Conservation (phyloP, 2,329 filamentous ascomycete species). For the Pyricularia sp. region DNA sequence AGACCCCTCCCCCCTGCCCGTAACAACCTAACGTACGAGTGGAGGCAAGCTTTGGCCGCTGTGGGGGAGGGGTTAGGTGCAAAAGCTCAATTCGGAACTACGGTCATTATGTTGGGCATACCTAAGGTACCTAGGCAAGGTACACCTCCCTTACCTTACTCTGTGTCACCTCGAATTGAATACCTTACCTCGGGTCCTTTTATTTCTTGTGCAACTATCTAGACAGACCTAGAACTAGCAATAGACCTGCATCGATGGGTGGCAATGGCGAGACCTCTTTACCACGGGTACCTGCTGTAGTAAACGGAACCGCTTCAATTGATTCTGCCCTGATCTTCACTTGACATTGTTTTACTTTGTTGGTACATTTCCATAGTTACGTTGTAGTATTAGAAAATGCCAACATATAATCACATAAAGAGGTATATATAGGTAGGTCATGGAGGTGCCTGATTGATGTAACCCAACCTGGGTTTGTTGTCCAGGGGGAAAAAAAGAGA, state of each 20-base stretch:
- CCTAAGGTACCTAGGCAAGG: background rate
- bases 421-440: background rate
- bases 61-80: background rate
- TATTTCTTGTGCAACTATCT: no score
- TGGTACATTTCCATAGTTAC: no score
- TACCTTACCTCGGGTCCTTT: no score
- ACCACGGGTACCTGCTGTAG: background rate
- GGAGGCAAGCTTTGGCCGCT: background rate
- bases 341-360: no score
- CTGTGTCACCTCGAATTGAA: no score
- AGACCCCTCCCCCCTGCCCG: background rate
- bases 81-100: background rate
- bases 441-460: background rate
- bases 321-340: background rate
- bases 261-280: background rate
- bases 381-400: no score
- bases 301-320: background rate
- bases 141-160: background rate
- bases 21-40: background rate
- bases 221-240: background rate
- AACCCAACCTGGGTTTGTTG: background rate
- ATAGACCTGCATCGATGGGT: background rate
- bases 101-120: background rate
- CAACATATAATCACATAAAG: background rate
- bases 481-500: background rate